Evolutionary conservation across 129 eudicot genomes (phyloP).

Genomic region (Flaveria bidentis): DNA sequence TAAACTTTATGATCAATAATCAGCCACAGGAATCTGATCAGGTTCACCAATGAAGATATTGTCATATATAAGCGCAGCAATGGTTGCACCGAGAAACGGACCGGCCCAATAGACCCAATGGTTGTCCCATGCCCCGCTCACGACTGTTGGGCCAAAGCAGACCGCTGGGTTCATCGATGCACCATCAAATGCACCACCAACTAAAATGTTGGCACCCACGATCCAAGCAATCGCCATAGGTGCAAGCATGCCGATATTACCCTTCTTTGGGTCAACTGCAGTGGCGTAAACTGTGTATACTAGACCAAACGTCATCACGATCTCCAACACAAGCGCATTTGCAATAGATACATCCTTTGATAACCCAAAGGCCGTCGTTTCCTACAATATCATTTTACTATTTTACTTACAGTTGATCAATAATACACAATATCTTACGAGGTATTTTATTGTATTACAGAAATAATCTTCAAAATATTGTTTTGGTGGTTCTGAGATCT

Average conservation of each 20-base stretch:
- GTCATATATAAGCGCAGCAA: conserved; percentile 58
- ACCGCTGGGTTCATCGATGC: conserved; percentile 80
- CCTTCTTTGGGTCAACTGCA: conserved; percentile 74
- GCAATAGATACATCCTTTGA: conserved; percentile 44
- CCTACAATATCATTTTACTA: conserved; percentile 36
- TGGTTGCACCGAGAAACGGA: conserved; percentile 55
- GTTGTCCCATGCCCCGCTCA: conserved; percentile 57
- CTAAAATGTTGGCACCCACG: conserved; percentile 74
- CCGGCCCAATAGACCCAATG: conserved; percentile 77
- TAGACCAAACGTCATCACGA: conserved; percentile 67
- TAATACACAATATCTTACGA: too few relatives aligned
- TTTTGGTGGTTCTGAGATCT: neutral
- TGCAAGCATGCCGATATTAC: conserved; percentile 55
- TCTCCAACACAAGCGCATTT: conserved; percentile 62
- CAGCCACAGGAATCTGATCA: conserved; percentile 51
- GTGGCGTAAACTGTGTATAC: conserved; percentile 67
- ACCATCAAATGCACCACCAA: conserved; percentile 68
- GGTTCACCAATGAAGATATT: conserved; percentile 42
- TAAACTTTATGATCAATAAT: conserved; percentile 31
- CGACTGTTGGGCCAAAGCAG: conserved; percentile 68
- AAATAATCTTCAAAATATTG: neutral
- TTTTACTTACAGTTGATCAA: neutral
- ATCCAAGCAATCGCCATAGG: conserved; percentile 70
- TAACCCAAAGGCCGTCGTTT: conserved; percentile 51
- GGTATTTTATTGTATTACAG: neutral